Percentiles rank a stretch among this genome's conserved stretches.
phyloP scores from a whole-genome alignment of 331 rosid species.

The Malus hybrid region DNA sequence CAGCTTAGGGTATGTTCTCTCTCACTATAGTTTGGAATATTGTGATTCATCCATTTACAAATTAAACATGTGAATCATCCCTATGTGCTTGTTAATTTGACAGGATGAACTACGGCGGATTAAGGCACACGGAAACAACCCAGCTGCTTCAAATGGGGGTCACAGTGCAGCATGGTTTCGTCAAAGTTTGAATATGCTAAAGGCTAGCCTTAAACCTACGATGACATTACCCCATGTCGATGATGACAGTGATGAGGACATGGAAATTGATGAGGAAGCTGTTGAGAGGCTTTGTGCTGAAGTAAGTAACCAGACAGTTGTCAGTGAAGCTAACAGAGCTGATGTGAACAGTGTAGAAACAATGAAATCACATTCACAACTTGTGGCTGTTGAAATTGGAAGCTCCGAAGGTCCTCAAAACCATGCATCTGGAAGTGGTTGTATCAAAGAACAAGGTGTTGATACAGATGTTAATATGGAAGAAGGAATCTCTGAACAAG shows the following conservation, averaged over 20 bases:
- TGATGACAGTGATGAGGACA: conserved; percentile 91
- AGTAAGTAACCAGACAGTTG: conserved; percentile 34
- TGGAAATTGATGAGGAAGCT: conserved; percentile 93
- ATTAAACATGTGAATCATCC: conserved; percentile 12
- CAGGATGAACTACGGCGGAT: conserved; percentile 91
- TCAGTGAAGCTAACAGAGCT: conserved; percentile 7
- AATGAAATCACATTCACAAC: conserved; percentile 11
- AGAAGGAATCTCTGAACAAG: conserved; percentile 34
- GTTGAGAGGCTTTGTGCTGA: conserved; percentile 50
- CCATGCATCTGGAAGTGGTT: conserved; percentile 4
- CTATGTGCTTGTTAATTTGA: conserved; percentile 14
- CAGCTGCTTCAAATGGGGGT: conserved; percentile 59
- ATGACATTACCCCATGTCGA: conserved; percentile 40
- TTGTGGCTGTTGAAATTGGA: conserved; percentile 13
- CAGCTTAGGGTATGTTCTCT: conserved; percentile 70
- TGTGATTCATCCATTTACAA: conserved; percentile 4
- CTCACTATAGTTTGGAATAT: background rate
- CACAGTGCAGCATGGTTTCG: conserved; percentile 91
- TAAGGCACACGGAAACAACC: conserved; percentile 56
- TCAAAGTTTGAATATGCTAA: conserved; percentile 67
- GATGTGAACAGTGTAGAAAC: conserved; percentile 9
- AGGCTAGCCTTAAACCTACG: conserved; percentile 60
- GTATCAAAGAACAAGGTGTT: conserved; percentile 16
- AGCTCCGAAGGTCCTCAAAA: conserved; percentile 3
- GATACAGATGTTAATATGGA: conserved; percentile 47